These are phyloP conservation scores for Pseudocohnilembus persalinus DNA, from an alignment of 169 alveolate genomes.

Conservation along the genomic window DNA sequence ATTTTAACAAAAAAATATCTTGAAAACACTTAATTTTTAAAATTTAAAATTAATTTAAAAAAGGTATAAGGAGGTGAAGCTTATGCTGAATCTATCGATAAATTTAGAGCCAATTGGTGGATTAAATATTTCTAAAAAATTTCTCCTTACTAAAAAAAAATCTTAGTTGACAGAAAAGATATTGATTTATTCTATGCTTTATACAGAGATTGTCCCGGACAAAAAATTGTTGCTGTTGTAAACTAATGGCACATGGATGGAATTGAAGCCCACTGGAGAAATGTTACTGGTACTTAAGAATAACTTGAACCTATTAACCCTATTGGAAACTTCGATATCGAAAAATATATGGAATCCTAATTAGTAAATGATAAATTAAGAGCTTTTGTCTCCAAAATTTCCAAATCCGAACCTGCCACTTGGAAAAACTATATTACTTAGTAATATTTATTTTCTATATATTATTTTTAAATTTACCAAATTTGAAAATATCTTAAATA, in stretches of 20 bases:
- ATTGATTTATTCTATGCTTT: slow-evolving; percentile 56
- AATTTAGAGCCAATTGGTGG: slow-evolving; percentile 57
- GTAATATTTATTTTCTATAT: neutral
- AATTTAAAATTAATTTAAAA: too few species aligned
- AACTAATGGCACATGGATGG: slow-evolving; percentile 79
- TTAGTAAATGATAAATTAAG: slow-evolving; percentile 46
- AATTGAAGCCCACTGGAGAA: slow-evolving; percentile 68
- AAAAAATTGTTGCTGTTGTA: slow-evolving; percentile 71
- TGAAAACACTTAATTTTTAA: too few species aligned
- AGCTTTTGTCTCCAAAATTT: slow-evolving; percentile 35
- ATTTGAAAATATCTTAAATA: too few species aligned
- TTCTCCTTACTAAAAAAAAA: slow-evolving; percentile 62
- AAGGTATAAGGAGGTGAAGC: slow-evolving; percentile 40
- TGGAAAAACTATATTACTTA: slow-evolving; percentile 35
- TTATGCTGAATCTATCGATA: slow-evolving; percentile 47
- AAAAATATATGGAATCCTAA: slow-evolving; percentile 35
- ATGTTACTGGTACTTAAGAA: slow-evolving; percentile 47
- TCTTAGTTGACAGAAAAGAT: slow-evolving; percentile 64
- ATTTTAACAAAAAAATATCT: too few species aligned
- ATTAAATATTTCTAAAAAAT: slow-evolving; percentile 51
- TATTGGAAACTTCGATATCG: slow-evolving; percentile 67
- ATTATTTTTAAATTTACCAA: too few species aligned
- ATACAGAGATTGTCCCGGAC: slow-evolving; percentile 50
- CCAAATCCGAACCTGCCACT: slow-evolving; percentile 48
- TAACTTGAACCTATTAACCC: slow-evolving; percentile 62